These are phyloP conservation scores for Pulveroboletus sp. DNA, from an alignment of 768 basidiomycete genomes.

Conservation along the genomic window DNA sequence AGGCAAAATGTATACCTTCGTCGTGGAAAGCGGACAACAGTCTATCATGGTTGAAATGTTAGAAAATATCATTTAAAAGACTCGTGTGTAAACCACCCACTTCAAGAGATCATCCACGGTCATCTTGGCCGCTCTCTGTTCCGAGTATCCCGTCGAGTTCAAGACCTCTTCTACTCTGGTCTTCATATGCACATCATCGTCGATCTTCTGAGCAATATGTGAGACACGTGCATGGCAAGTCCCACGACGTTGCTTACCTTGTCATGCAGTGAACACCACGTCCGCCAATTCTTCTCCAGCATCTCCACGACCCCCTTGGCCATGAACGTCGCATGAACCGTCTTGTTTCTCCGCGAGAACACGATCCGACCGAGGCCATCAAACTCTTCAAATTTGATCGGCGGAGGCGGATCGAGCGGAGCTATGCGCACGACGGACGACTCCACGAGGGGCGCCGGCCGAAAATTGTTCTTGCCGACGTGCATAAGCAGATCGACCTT, in stretches of 20 bases:
- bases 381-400: constrained; percentile 94
- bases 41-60: constrained; percentile 33
- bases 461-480: constrained; percentile 94
- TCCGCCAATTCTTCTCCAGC: constrained; percentile 90
- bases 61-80: neutral
- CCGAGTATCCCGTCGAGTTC: constrained; percentile 63
- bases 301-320: constrained; percentile 94
- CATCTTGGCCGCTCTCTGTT: constrained; percentile 89
- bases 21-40: constrained; percentile 72
- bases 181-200: constrained; percentile 68
- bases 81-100: constrained; percentile 41
- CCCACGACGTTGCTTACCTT: constrained; percentile 38
- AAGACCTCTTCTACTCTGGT: constrained; percentile 70
- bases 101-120: constrained; percentile 86
- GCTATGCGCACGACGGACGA: constrained; percentile 87
- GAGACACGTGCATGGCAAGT: neutral
- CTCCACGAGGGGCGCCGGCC: constrained; percentile 94
- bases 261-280: constrained; percentile 82
- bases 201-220: constrained; percentile 49
- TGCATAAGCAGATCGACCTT: constrained; percentile 96
- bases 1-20: constrained; percentile 70
- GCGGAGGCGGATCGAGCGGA: constrained; percentile 92
- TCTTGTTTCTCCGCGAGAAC: constrained; percentile 89
- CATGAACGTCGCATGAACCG: constrained; percentile 81
- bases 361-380: constrained; percentile 91